A percentile compares a stretch with the other conserved stretches of the same genome.
Evolutionary conservation across 1,139 yeast species (phyloP).

Genomic region (Sugiyamaella neomexicana): DNA sequence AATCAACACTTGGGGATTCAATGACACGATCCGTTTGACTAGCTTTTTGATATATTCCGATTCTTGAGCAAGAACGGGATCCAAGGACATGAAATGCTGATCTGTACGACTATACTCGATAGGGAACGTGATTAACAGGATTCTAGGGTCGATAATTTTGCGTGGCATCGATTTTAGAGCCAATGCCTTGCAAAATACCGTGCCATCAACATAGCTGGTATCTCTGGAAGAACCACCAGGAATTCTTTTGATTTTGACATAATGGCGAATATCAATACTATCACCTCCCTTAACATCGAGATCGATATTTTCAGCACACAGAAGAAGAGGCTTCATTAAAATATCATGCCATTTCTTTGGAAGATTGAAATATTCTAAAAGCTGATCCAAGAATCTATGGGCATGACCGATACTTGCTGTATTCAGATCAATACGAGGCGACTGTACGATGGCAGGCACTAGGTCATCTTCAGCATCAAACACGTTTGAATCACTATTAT

Average conservation of each 20-base stretch:
- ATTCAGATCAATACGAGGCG: conserved; percentile 38
- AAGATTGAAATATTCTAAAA: conserved; percentile 55
- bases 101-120: conserved; percentile 77
- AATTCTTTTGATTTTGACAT: conserved; percentile 80
- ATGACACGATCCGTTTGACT: conserved; percentile 72
- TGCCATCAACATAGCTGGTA: conserved; percentile 69
- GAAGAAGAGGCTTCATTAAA: conserved; percentile 49
- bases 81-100: conserved; percentile 70
- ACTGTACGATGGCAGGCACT: conserved; percentile 1
- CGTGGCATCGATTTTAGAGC: conserved; percentile 83
- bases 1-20: conserved; percentile 77
- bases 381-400: conserved; percentile 55
- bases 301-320: conserved; percentile 50
- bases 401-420: conserved; percentile 47
- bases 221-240: conserved; percentile 67
- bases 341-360: conserved; percentile 54
- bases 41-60: conserved; percentile 78
- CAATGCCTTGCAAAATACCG: conserved; percentile 79
- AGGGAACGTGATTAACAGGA: conserved; percentile 84
- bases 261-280: conserved; percentile 80
- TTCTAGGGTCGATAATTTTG: conserved; percentile 62
- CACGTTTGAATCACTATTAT: conserved; percentile 7
- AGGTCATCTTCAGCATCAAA: conserved; percentile 13
- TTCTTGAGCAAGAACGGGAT: conserved; percentile 87
- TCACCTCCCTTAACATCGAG: conserved; percentile 63